Evolutionary conservation across 2,329 filamentous ascomycete species (phyloP), one percentile per base, ranked within the genome.

Genomic region (Curvularia sp.): DNA sequence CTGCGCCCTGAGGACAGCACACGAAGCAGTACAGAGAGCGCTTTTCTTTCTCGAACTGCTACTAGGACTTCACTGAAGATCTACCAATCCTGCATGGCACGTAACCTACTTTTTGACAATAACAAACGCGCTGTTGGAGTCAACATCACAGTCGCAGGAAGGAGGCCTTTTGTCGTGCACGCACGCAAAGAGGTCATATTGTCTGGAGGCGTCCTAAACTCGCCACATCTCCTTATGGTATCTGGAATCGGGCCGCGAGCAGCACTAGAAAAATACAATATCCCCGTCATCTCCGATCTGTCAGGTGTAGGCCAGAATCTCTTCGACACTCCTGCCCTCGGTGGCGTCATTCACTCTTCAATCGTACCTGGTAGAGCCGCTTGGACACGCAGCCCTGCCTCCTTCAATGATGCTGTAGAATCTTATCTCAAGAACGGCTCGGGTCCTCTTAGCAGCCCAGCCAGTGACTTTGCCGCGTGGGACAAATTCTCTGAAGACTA

Each of bases 11-110:
- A 54, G 18, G 55, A 57, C 19, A 57, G 55, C 8, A 57, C 55
- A n/a, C 43, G 55, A 25, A 57, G 50, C 39, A 57, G 55, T 36
- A 57, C 55, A 3, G 50, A 57, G 21, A 49, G 48, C 18, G 49
- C 55, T 18, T 57, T 57, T 19, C 55, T 57, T 8, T 57, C 49
- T 8, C 43, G 28, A 2, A 54, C 55, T 8, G 45, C 55, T 12
- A 25, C 55, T 5, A 49, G 28, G 23, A 54, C 55, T 3, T 57
- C 55, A 27, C 30, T 57, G 50, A 54, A 57, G 39, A 57, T 57
- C 18, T 57, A 57, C 30, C 55, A 57, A 23, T 57, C 55, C 3
- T 57, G 50, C 10, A 54, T 57, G 55, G 55, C 30, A 10, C 55
- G 55, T 8, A 57, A 54, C 5, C 36, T 57, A n/a, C 50, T 57